Conservation (phyloP, 257 asterid genomes). For the Rhazya stricta region DNA sequence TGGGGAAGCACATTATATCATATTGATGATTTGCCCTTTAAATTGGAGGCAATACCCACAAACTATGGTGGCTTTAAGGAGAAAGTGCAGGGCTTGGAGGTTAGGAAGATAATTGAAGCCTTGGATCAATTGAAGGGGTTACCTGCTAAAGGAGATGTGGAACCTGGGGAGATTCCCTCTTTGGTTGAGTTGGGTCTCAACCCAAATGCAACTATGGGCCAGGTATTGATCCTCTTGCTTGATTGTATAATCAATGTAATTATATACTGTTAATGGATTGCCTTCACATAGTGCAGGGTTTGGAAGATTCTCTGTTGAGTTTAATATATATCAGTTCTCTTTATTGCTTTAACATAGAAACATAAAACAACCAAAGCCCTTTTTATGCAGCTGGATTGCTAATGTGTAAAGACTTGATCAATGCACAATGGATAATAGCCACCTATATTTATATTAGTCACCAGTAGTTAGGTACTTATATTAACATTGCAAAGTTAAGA, state of each 20-base stretch:
- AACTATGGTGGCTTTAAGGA: conserved; percentile 90
- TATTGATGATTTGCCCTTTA: conserved; percentile 89
- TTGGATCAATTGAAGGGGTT: conserved; percentile 71
- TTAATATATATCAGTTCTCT: background rate
- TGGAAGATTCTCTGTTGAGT: background rate
- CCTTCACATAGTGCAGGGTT: background rate
- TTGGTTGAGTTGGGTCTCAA: conserved; percentile 87
- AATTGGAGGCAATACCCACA: conserved; percentile 74
- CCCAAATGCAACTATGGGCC: conserved; percentile 48
- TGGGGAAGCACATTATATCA: conserved; percentile 99
- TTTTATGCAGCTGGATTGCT: background rate
- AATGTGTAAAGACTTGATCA: background rate
- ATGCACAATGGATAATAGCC: too few species aligned
- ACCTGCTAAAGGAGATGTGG: conserved; percentile 83
- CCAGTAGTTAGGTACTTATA: background rate
- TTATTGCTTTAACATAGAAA: background rate
- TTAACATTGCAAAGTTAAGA: background rate
- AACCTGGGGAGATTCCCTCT: conserved; percentile 85
- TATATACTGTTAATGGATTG: background rate
- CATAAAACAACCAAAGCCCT: background rate
- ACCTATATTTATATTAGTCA: background rate
- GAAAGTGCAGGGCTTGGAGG: conserved; percentile 63
- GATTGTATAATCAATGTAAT: background rate
- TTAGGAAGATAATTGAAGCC: conserved; percentile 79
- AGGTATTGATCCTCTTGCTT: conserved; percentile 36